These are phyloP conservation scores for Candida sphagnicola DNA, from an alignment of 805 yeast genomes.

Conservation along the genomic window DNA sequence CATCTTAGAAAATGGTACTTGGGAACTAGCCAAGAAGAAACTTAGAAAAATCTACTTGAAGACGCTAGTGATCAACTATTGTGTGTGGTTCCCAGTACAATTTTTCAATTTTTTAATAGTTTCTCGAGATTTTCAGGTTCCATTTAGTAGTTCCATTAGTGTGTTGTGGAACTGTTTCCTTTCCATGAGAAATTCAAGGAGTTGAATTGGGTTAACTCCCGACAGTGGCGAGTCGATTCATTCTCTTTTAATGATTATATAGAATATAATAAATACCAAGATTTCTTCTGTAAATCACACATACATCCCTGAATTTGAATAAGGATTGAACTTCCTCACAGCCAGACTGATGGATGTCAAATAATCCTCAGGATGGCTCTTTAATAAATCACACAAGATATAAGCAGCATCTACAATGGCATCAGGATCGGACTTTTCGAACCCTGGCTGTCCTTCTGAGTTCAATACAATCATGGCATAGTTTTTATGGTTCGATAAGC, in stretches of 20 bases:
- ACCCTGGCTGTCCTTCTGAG: conserved; percentile 62
- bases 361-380: conserved; percentile 8
- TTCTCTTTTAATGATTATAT: no score
- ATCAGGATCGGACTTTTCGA: conserved; percentile 48
- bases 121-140: conserved; percentile 77
- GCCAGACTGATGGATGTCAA: conserved; percentile 13
- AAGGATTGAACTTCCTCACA: conserved; percentile 20
- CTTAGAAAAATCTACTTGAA: conserved; percentile 61
- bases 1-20: conserved; percentile 71
- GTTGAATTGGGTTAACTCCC: no score
- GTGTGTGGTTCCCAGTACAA: conserved; percentile 83
- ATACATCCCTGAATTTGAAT: conserved; percentile 27
- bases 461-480: conserved; percentile 34
- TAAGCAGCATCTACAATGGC: conserved; percentile 32
- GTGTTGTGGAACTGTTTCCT: conserved; percentile 93
- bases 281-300: conserved; percentile 10
- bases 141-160: conserved; percentile 81
- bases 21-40: conserved; percentile 60
- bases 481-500: background rate
- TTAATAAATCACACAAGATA: conserved; percentile 11
- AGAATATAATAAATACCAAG: background rate
- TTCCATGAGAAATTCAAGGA: conserved; percentile 61
- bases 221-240: no score
- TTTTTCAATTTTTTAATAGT: conserved; percentile 67
- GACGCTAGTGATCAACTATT: conserved; percentile 63